phyloP scores from a whole-genome alignment of 305 asterid genomes.

The Fraxinus dipetala region DNA sequence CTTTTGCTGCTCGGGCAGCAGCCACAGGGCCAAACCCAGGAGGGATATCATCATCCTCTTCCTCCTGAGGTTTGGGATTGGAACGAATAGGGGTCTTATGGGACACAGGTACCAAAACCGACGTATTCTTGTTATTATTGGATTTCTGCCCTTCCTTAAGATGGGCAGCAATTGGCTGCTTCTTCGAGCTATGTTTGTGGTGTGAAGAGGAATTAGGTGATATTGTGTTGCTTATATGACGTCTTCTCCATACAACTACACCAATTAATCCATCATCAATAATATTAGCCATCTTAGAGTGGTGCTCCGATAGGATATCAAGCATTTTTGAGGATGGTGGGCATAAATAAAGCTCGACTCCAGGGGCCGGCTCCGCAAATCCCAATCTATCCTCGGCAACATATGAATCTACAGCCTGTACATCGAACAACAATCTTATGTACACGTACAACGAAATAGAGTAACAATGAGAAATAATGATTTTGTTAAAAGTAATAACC shows the following conservation, averaged over 20 bases:
- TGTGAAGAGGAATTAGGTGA: constrained; percentile 79
- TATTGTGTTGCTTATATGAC: constrained; percentile 58
- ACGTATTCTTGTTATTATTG: constrained; percentile 41
- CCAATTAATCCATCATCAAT: constrained; percentile 73
- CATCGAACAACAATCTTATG: neutral
- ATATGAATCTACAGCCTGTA: constrained; percentile 75
- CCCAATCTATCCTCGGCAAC: constrained; percentile 74
- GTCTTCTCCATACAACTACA: constrained; percentile 94
- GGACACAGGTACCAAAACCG: constrained; percentile 26
- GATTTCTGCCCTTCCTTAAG: constrained; percentile 54
- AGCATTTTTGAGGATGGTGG: constrained; percentile 52
- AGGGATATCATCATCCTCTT: constrained; percentile 77
- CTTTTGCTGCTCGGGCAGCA: constrained; percentile 38
- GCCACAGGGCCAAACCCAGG: constrained; percentile 78
- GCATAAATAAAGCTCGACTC: constrained; percentile 83
- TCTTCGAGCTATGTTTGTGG: constrained; percentile 60
- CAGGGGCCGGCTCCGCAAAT: constrained; percentile 74
- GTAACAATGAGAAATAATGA: neutral
- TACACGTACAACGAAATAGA: neutral
- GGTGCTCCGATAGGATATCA: constrained; percentile 56
- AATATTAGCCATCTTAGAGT: constrained; percentile 36
- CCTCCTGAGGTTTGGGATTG: constrained; percentile 25
- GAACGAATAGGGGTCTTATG: constrained; percentile 4
- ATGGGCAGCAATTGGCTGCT: constrained; percentile 47
- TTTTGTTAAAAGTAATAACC: constrained; percentile 36